phyloP scores from a whole-genome alignment of 1,139 yeast genomes.

The Debaryomyces sp. region DNA sequence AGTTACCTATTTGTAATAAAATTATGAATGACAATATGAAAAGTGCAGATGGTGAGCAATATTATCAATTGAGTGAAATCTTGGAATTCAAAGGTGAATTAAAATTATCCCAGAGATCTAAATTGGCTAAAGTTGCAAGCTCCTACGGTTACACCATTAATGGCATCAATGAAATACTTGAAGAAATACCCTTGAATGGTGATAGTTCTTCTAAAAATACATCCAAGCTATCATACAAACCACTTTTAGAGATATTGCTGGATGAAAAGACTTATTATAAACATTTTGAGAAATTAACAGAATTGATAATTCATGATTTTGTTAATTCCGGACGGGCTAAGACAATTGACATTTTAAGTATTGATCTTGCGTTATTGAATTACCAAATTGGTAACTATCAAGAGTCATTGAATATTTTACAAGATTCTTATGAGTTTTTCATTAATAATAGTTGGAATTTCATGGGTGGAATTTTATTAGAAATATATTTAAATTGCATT shows the following conservation, averaged over 20 bases:
- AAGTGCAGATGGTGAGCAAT: constrained; percentile 14
- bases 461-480: constrained; percentile 66
- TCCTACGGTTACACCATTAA: constrained; percentile 36
- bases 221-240: constrained; percentile 14
- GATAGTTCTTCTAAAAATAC: constrained; percentile 7
- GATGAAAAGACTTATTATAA: constrained; percentile 22
- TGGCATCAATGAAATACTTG: constrained; percentile 23
- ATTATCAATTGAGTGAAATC: constrained; percentile 29
- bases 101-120: constrained; percentile 47
- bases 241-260: constrained; percentile 17
- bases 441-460: constrained; percentile 72
- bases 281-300: constrained; percentile 42
- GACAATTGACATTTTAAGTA: constrained; percentile 71
- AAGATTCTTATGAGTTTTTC: constrained; percentile 70
- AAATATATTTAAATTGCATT: constrained; percentile 70
- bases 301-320: constrained; percentile 47
- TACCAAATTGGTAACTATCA: constrained; percentile 60
- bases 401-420: constrained; percentile 63
- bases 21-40: constrained; percentile 20
- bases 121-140: constrained; percentile 40
- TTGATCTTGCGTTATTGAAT: constrained; percentile 78
- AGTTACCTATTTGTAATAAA: constrained; percentile 28
- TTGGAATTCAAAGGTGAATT: constrained; percentile 52
- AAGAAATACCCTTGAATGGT: constrained; percentile 23
- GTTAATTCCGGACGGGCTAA: constrained; percentile 54